These are phyloP conservation scores for Mrakia hoshinonis DNA, from an alignment of 768 basidiomycete genomes.

Conservation along the genomic window DNA sequence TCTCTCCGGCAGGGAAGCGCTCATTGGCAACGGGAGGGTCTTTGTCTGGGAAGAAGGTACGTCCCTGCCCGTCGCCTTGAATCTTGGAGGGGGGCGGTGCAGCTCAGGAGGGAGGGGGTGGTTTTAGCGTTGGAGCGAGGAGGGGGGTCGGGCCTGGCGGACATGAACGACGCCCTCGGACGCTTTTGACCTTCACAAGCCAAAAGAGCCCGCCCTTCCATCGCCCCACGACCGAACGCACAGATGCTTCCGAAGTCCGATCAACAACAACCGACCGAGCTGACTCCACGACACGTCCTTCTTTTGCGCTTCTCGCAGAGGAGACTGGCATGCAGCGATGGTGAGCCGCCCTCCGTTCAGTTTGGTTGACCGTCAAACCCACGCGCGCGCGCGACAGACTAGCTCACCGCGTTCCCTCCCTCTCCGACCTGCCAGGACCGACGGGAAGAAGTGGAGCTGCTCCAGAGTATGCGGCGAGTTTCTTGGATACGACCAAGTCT, in stretches of 20 bases:
- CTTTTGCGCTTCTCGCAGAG: constrained; percentile 29
- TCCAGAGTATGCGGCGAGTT: constrained; percentile 16
- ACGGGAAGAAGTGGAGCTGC: constrained; percentile 16
- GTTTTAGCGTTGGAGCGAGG: too few relatives aligned
- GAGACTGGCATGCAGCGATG: constrained; percentile 36
- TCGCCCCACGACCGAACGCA: too few relatives aligned
- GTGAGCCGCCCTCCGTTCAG: neutral
- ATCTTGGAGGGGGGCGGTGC: neutral
- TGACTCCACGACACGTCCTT: neutral
- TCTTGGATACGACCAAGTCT: constrained; percentile 19
- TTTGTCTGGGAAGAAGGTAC: constrained; percentile 41
- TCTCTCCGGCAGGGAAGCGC: neutral
- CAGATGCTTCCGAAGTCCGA: too few relatives aligned
- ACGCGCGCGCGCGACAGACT: neutral
- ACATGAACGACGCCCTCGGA: neutral
- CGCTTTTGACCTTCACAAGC: neutral
- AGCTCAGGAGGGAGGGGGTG: too few relatives aligned
- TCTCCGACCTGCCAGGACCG: constrained; percentile 6
- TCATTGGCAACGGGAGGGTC: constrained; percentile 22
- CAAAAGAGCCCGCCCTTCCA: too few relatives aligned
- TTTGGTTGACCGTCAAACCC: neutral
- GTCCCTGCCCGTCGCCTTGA: too few relatives aligned
- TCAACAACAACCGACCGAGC: neutral
- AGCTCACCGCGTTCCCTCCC: neutral
- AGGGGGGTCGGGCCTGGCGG: too few relatives aligned